Evolutionary conservation across 306 rosid genomes (phyloP), one percentile per base, ranked within the genome.

Genomic region (Acmispon strigosus): DNA sequence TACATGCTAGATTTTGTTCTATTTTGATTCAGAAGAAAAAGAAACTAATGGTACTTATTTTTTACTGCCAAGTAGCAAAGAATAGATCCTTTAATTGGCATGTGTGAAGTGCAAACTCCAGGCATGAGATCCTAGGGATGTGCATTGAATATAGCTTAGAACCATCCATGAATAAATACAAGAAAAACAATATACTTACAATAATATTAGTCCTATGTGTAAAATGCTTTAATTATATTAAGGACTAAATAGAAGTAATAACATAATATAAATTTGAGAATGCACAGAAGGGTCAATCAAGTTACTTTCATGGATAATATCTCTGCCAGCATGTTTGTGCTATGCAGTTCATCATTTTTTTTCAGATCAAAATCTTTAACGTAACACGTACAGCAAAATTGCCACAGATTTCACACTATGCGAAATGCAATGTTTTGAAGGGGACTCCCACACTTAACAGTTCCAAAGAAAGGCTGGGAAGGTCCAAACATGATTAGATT

Each of bases 341-440:
- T 70, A 62, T 27, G 65, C 24, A 65, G 73, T 52, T 67, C 67
- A 72, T 66, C 41, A 36, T 50, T 81, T 49, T 17, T 67, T 34
- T 27, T 77, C 54, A 66, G 70, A 44, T 41, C 48, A 61, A 60
- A 66, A 73, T 10, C 49, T 44, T 66, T 24, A 61, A 34, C 52
- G 32, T 11, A 6, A 20, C 37, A 53, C 60, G 69, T 39, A 68
- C 39, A 66, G 13, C n/a, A 62, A 57, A 15, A 59, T 42, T 53
- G 53, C 45, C 69, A 60, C 32, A 39, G 8, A 24, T 55, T 39
- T 37, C 54, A 49, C 58, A 44, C 57, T 42, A 57, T 47, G 54
- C 39, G 45, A 54, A 51, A 73, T 59, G 44, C 67, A 15, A 68
- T 16, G 47, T 36, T 45, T 67, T 20, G 43, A 68, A 66, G 64